phyloP scores from a whole-genome alignment of 2,329 filamentous ascomycete genomes.

The Paramyrothecium sp. region DNA sequence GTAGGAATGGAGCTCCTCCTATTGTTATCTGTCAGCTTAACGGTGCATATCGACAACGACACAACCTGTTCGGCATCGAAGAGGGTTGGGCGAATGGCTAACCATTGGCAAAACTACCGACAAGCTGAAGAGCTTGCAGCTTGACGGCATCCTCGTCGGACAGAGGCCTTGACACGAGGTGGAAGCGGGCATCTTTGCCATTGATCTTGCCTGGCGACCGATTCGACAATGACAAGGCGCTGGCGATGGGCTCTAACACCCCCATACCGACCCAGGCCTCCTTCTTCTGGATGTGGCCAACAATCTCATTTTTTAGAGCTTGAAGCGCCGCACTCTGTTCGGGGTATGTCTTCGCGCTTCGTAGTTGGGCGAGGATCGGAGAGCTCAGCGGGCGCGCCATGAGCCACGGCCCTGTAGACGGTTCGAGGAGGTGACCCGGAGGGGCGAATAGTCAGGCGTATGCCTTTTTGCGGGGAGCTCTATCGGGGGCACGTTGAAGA shows the following conservation, averaged over 20 bases:
- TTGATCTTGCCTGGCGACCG: slow-evolving; percentile 30
- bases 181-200: slow-evolving; percentile 36
- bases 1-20: slow-evolving; percentile 80
- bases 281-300: slow-evolving; percentile 86
- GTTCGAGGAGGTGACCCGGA: background rate
- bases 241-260: slow-evolving; percentile 58
- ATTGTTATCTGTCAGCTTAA: slow-evolving; percentile 15
- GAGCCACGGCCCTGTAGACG: slow-evolving; percentile 8
- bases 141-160: slow-evolving; percentile 66
- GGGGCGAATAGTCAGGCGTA: too few relatives aligned
- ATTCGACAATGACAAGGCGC: slow-evolving; percentile 38
- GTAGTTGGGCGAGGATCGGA: slow-evolving; percentile 56
- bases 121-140: slow-evolving; percentile 79
- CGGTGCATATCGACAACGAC: background rate
- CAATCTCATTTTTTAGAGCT: slow-evolving; percentile 81
- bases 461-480: too few relatives aligned
- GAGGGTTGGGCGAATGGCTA: slow-evolving; percentile 22
- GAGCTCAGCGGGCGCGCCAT: slow-evolving; percentile 56
- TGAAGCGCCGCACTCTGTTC: slow-evolving; percentile 64
- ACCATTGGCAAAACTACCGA: slow-evolving; percentile 85
- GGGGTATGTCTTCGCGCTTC: slow-evolving; percentile 46
- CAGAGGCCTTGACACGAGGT: slow-evolving; percentile 35
- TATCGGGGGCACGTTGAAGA: too few relatives aligned
- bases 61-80: background rate
- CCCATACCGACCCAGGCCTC: slow-evolving; percentile 73